Evolutionary conservation across 129 eudicot genomes (phyloP).

Genomic region (Centella asiatica): DNA sequence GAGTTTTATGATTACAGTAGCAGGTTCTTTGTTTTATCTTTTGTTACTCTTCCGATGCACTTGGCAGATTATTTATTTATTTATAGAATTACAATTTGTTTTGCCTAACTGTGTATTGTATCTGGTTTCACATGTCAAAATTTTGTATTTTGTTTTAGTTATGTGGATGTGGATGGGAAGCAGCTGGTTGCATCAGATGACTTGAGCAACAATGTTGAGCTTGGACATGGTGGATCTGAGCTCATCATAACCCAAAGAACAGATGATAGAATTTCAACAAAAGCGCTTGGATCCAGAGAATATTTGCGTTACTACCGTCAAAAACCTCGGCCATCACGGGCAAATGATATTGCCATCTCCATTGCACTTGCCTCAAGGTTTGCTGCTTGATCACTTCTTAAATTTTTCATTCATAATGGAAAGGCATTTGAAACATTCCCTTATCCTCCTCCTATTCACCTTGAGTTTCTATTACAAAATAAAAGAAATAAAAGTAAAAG

Average conservation of each 20-base stretch:
- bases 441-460: neutral
- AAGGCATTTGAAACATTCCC: neutral
- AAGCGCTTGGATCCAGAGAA: constrained; percentile 84
- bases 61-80: too few species aligned
- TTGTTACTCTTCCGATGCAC: neutral
- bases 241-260: constrained; percentile 47
- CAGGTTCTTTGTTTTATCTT: constrained; percentile 42
- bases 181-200: constrained; percentile 55
- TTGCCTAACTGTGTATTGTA: too few species aligned
- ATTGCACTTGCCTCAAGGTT: constrained; percentile 75
- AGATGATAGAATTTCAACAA: constrained; percentile 32
- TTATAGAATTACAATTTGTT: too few species aligned
- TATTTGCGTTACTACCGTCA: constrained; percentile 84
- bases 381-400: constrained; percentile 2
- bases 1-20: constrained; percentile 96
- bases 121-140: neutral
- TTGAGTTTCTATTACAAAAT: neutral
- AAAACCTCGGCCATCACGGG: constrained; percentile 66
- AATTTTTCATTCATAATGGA: neutral
- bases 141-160: constrained; percentile 27
- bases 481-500: neutral
- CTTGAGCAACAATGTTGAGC: constrained; percentile 32
- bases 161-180: constrained; percentile 55
- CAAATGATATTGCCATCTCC: constrained; percentile 27
- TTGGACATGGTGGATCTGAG: constrained; percentile 79